Evolutionary conservation across 345 rosid species (phyloP).

Genomic region (Combretum micranthum): DNA sequence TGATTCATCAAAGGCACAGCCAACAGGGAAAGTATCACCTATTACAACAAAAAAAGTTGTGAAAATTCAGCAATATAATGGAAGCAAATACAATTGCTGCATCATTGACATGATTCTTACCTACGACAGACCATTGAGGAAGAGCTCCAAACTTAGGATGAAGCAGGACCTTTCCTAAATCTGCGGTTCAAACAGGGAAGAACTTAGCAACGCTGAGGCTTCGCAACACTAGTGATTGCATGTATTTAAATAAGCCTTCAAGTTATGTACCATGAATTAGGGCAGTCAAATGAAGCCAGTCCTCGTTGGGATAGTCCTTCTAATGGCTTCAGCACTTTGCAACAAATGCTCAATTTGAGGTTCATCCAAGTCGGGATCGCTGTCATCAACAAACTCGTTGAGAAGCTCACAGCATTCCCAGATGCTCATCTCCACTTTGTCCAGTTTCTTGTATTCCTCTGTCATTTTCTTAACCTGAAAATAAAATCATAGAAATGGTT

Average conservation of each 20-base stretch:
- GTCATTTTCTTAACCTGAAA: constrained; percentile 43
- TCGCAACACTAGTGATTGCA: too few relatives aligned
- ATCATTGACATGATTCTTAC: constrained; percentile 6
- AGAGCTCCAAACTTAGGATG: constrained; percentile 32
- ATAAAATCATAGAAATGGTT: neutral
- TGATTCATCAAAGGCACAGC: constrained; percentile 41
- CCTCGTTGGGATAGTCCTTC: constrained; percentile 60
- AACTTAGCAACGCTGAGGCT: too few relatives aligned
- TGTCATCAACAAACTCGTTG: constrained; percentile 55
- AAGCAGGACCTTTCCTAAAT: constrained; percentile 41
- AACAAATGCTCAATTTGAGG: constrained; percentile 65
- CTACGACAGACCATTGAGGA: constrained; percentile 48
- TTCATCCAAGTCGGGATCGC: constrained; percentile 68
- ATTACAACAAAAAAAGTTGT: neutral
- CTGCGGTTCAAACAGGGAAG: constrained; percentile 4
- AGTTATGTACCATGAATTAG: constrained; percentile 46
- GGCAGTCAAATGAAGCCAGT: constrained; percentile 66
- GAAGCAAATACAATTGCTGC: too few relatives aligned
- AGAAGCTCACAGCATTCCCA: constrained; percentile 68
- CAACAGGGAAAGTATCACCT: constrained; percentile 52
- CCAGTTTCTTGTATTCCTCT: constrained; percentile 36
- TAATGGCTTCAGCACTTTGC: constrained; percentile 64
- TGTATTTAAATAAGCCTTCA: neutral
- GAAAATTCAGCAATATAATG: too few relatives aligned
- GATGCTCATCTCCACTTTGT: constrained; percentile 55